Percentiles rank a stretch among this genome's conserved stretches.
Evolutionary conservation across 129 eudicot genomes (phyloP).

Genomic region (Scalesia atractyloides): DNA sequence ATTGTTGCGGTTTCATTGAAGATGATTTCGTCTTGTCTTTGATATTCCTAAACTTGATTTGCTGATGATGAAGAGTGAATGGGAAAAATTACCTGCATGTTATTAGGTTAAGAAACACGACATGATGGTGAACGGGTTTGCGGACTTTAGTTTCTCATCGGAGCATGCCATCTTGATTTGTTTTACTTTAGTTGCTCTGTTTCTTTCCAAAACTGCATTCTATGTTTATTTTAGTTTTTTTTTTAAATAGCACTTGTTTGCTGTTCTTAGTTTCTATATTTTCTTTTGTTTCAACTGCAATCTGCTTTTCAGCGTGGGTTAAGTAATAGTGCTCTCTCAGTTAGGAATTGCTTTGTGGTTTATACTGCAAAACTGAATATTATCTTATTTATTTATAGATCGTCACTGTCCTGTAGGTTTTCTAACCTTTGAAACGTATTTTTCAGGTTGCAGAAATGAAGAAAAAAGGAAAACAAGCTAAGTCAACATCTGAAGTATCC

Average conservation of each 20-base stretch:
- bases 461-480: conserved; percentile 31
- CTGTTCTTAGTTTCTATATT: not conserved
- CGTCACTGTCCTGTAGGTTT: not conserved
- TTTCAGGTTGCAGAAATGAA: conserved; percentile 40
- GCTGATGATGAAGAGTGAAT: not conserved
- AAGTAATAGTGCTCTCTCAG: not conserved
- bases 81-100: not conserved
- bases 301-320: conserved; percentile 2
- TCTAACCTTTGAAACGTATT: not conserved
- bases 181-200: not conserved
- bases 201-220: conserved; percentile 1
- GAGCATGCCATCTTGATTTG: not conserved
- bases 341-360: not conserved
- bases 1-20: not conserved
- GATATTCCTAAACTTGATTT: not conserved
- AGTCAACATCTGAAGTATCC: conserved; percentile 27
- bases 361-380: not conserved
- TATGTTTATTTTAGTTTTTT: not conserved
- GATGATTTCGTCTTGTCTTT: not conserved
- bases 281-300: not conserved
- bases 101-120: not conserved
- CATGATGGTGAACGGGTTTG: not conserved
- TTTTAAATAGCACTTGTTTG: not conserved
- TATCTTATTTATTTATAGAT: not conserved
- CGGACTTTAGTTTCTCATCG: not conserved